These are phyloP conservation scores for Erodium texanum DNA, from an alignment of 441 rosid genomes.

Conservation along the genomic window DNA sequence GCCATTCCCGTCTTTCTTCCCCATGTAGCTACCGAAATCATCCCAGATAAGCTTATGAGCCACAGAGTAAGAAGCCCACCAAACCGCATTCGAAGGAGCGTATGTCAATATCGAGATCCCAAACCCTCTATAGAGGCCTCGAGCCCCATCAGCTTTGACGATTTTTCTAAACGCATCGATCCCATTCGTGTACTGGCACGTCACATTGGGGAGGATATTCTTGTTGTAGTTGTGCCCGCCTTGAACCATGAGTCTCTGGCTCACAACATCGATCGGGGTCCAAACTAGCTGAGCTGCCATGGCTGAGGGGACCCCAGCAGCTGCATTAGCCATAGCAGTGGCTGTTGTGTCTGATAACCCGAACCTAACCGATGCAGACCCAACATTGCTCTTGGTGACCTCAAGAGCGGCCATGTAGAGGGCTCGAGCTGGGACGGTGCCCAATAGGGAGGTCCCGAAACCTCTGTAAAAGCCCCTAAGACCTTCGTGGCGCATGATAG, in stretches of 20 bases:
- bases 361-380: constrained; percentile 41
- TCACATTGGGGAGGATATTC: constrained; percentile 17
- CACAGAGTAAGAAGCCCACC: constrained; percentile 74
- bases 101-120: constrained; percentile 67
- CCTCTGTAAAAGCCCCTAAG: constrained; percentile 62
- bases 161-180: constrained; percentile 58
- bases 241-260: constrained; percentile 76
- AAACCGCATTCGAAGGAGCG: constrained; percentile 62
- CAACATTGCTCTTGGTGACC: constrained; percentile 58
- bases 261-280: constrained; percentile 70
- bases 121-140: constrained; percentile 60
- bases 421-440: constrained; percentile 68
- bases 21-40: constrained; percentile 30
- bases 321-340: constrained; percentile 48
- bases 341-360: constrained; percentile 54
- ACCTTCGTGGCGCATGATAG: constrained; percentile 47
- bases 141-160: constrained; percentile 42
- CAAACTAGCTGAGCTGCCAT: constrained; percentile 73
- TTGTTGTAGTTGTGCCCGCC: constrained; percentile 27
- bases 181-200: constrained; percentile 44
- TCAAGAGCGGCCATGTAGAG: constrained; percentile 60
- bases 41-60: constrained; percentile 46
- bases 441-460: constrained; percentile 63
- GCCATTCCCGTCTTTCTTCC: constrained; percentile 27
- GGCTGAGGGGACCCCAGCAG: constrained; percentile 58